Evolutionary conservation across 441 rosid species (phyloP).

Genomic region (Viola pubescens): DNA sequence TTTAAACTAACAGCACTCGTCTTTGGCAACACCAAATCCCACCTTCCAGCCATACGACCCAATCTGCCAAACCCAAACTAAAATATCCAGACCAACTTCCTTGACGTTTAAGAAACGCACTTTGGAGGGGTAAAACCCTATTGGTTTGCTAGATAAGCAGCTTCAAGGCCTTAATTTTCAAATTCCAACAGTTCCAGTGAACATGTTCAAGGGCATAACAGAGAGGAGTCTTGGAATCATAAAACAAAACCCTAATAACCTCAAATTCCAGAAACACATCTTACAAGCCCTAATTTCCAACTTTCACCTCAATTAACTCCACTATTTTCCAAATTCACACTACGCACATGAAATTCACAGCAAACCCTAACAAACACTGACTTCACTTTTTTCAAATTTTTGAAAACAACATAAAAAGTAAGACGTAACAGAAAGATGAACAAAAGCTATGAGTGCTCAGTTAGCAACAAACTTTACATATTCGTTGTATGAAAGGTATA

Average conservation of each 20-base stretch:
- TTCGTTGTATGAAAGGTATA: slow-evolving; percentile 50
- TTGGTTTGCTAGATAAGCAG: no score
- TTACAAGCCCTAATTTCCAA: slow-evolving; percentile 3
- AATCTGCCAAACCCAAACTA: background rate
- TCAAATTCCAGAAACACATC: slow-evolving; percentile 10
- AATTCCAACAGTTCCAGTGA: no score
- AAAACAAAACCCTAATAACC: slow-evolving; percentile 23
- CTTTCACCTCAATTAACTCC: background rate
- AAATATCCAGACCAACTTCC: background rate
- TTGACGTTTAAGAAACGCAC: background rate
- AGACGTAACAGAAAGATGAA: background rate
- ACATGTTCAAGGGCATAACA: no score
- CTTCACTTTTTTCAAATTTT: slow-evolving; percentile 14
- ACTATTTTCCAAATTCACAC: slow-evolving; percentile 12
- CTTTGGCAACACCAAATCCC: slow-evolving; percentile 47
- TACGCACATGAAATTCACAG: background rate
- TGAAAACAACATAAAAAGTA: slow-evolving; percentile 11
- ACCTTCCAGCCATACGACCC: slow-evolving; percentile 42
- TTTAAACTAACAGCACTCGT: slow-evolving; percentile 37
- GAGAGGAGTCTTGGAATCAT: no score
- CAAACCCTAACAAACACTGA: slow-evolving; percentile 16
- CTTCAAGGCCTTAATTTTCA: no score
- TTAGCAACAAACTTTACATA: slow-evolving; percentile 28
- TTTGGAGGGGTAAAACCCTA: no score
- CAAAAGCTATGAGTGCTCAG: slow-evolving; percentile 21